Conservation (phyloP, 441 rosid species). For the Corymbia citriodora region DNA sequence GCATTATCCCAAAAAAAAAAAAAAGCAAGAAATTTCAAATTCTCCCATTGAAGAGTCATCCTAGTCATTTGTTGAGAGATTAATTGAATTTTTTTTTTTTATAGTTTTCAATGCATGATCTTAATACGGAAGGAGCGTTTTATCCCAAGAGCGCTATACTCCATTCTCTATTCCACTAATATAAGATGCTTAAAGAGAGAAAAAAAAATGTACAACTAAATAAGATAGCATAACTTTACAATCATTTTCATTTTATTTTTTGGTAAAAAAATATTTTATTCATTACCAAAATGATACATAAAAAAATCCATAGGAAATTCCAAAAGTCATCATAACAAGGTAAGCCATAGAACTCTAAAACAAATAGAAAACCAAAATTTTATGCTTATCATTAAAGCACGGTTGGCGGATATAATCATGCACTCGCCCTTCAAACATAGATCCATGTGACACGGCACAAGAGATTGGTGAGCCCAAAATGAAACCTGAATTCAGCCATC, state of each 20-base stretch:
- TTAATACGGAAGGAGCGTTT: neutral
- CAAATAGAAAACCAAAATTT: neutral
- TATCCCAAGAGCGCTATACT: neutral
- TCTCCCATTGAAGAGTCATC: neutral
- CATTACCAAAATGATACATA: too few relatives aligned
- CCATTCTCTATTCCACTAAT: neutral
- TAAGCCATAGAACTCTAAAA: neutral
- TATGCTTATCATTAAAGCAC: neutral
- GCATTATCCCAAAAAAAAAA: too few relatives aligned
- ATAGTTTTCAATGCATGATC: neutral
- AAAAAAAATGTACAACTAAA: too few relatives aligned
- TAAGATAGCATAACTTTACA: too few relatives aligned
- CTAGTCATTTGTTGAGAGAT: neutral
- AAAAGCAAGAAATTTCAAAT: neutral
- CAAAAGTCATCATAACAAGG: neutral
- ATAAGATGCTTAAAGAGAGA: too few relatives aligned
- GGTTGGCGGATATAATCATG: neutral
- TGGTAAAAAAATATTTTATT: too few relatives aligned
- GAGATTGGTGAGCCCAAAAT: too few relatives aligned
- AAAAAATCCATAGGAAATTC: too few relatives aligned
- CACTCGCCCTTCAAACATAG: neutral
- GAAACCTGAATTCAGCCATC: too few relatives aligned
- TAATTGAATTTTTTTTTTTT: neutral
- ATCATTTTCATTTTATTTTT: too few relatives aligned
- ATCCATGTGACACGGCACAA: too few relatives aligned